Conservation (phyloP, 169 alveolate genomes). For the Perkinsus olseni region DNA sequence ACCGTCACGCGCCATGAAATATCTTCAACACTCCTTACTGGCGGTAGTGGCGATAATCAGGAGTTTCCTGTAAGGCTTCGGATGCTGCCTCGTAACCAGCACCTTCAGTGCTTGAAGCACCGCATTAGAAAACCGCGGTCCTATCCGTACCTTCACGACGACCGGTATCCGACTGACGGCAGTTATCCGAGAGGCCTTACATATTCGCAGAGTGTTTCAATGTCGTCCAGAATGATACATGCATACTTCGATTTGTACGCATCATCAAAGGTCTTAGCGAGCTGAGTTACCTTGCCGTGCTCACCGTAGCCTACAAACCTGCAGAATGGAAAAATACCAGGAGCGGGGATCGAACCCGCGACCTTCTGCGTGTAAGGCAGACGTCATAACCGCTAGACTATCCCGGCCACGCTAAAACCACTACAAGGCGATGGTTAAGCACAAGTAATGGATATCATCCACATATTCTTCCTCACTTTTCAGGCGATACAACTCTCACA, state of each 20-base stretch:
- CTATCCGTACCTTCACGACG: constrained; percentile 16
- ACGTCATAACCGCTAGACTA: constrained; percentile 39
- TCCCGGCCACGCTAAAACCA: constrained; percentile 24
- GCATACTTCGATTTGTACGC: constrained; percentile 89
- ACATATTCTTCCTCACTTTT: constrained; percentile 42
- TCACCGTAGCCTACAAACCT: constrained; percentile 4
- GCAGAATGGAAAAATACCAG: constrained; percentile 9
- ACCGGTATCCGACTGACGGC: background rate
- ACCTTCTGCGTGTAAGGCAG: constrained; percentile 57
- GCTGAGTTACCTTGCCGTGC: constrained; percentile 60
- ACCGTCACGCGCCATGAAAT: background rate
- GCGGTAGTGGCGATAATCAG: constrained; percentile 94
- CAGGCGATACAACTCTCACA: constrained; percentile 91
- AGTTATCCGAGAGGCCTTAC: background rate
- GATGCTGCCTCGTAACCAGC: constrained; percentile 88
- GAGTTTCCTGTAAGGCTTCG: constrained; percentile 79
- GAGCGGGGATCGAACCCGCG: constrained; percentile 55
- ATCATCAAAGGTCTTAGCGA: constrained; percentile 92
- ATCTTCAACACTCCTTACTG: constrained; percentile 44
- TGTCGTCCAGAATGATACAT: constrained; percentile 86
- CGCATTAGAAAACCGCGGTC: constrained; percentile 88
- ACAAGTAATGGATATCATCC: background rate
- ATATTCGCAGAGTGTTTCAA: constrained; percentile 94
- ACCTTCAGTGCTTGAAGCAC: constrained; percentile 89
- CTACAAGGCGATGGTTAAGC: background rate